Base-by-base conservation (phyloP, 1,139 yeast species). In the Casaregolazyma lundiana region DNA sequence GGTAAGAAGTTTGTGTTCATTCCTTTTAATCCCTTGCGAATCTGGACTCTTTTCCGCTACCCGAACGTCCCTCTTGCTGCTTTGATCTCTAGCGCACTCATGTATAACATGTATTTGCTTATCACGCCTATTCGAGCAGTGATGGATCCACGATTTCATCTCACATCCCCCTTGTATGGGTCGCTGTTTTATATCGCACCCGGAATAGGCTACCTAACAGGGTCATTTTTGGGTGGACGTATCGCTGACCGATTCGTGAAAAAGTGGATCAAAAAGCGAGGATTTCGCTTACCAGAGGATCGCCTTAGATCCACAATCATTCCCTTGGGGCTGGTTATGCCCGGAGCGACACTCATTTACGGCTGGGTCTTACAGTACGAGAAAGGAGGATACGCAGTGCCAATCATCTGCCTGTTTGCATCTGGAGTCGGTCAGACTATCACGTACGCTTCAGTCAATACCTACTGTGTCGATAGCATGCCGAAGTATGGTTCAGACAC, bases 401-500 rank as follows among this genome's bases (percentile, higher is more conserved):
- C 81, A 1, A 67, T 77, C 7, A 65, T 77, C 4, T 64, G 70
- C 50, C 62, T 77, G 68, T 76, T 76, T 50, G 24, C 71, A 21
- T 66, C 69, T 35, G 81, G 79, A 0, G 52, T 75, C 18, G 74
- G 74, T 0, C 81, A 77, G 57, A 74, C 80, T 0, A 63, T 72
- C 30, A 60, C 70, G 8, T 77, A 75, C 53, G 79, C 81, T 1
- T 69, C 76, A 16, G 57, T 73, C 19, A 77, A 77, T 54, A 70
- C 80, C 6, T 77, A 77, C 54, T 76, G 81, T 59, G 77, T 76
- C 11, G 82, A 77, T 56, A 71, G 76, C 2, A 67, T 77, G 71
- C 80, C 81, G 2, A 69, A 72, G 40, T 56, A 76, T 35, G 70
- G 70, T 26, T 78, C 81, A 16, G 80, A 75, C 54, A 80, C 77